phyloP scores from a whole-genome alignment of 2,329 filamentous ascomycete genomes.

The Ramularia endophylla region DNA sequence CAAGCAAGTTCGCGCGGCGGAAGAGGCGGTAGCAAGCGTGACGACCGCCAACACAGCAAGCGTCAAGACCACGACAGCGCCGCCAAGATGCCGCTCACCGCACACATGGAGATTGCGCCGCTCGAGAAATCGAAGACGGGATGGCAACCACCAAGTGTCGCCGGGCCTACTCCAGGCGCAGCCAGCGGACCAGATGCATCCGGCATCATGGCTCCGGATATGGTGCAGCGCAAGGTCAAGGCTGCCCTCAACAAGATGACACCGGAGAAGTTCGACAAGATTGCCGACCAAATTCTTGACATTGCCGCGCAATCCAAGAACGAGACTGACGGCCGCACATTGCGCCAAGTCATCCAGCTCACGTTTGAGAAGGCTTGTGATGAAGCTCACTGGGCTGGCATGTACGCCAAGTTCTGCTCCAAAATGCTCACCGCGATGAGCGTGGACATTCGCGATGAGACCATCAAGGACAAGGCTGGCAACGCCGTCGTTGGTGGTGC shows the following conservation, averaged over 20 bases:
- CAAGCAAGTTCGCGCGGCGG: constrained; percentile 39
- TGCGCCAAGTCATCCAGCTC: constrained; percentile 96
- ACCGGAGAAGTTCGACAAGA: constrained; percentile 96
- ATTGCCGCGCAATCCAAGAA: constrained; percentile 96
- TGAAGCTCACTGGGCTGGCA: constrained; percentile 95
- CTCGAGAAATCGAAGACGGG: constrained; percentile 67
- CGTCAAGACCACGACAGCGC: constrained; percentile 62
- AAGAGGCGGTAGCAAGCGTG: constrained; percentile 60
- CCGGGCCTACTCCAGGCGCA: constrained; percentile 41
- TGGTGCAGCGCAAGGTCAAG: constrained; percentile 99
- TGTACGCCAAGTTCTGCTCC: constrained; percentile 99
- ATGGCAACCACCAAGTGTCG: constrained; percentile 81
- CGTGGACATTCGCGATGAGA: constrained; percentile 89
- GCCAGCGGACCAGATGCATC: constrained; percentile 39
- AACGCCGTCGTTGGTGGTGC: constrained; percentile 86
- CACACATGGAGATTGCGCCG: constrained; percentile 72
- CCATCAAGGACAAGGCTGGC: constrained; percentile 82
- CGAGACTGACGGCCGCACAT: constrained; percentile 85
- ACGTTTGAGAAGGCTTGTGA: constrained; percentile 99
- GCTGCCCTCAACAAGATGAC: constrained; percentile 99
- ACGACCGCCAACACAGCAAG: constrained; percentile 45
- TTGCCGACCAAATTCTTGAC: constrained; percentile 83
- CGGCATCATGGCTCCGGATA: constrained; percentile 72
- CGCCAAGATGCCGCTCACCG: constrained; percentile 88
- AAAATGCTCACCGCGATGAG: constrained; percentile 96